Evolutionary conservation across 2,329 filamentous ascomycete genomes (phyloP), one percentile per base, ranked within the genome.

Genomic region (Alternaria sp.): DNA sequence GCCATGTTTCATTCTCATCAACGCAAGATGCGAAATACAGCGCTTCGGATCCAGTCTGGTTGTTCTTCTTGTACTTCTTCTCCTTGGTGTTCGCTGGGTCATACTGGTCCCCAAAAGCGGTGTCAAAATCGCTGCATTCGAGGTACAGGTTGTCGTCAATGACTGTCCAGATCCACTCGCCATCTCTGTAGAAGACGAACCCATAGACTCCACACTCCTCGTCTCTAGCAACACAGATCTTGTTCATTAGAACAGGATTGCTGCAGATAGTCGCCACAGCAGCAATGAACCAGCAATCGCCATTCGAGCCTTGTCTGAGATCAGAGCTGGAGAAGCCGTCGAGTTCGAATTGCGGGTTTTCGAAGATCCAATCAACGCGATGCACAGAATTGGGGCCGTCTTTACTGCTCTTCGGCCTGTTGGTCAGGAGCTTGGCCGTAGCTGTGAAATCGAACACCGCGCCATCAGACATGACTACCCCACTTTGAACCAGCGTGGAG

Each of bases 101-200:
- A 87, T 77, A 93, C 86, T 69, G 91, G 84, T 49, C 93, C 81
- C 64, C 90, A 85, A 49, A 91, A 85, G 77, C 90, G 69, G 77
- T 90, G 70, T 96, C 91, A 83, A 93, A 96, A 75, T 92, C 90
- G 1, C 90, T 89, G 0, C 90, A 90, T 43, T 87, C 89, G 23
- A 97, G 86, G 76, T 92, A 97, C 0, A 97, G 85, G 79, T 96
- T 96, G 79, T 97, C 93, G 74, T 97, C 94, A 57, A 97, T 88
- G 54, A 97, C 94, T 50, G 91, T 94, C 75, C 93, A 93, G 61
- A 95, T 91, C 93, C 93, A 97, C 52, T 81, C 78, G 36, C 80
- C 80, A 47, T 81, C 80, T 56, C 92, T 86, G 78, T 91, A 88
- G 74, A 96, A 95, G 6, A 96, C 91, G 69, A 96, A 96, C 0